phyloP scores from a whole-genome alignment of 2,329 filamentous ascomycete species.

The Talaromyces funiculosus region DNA sequence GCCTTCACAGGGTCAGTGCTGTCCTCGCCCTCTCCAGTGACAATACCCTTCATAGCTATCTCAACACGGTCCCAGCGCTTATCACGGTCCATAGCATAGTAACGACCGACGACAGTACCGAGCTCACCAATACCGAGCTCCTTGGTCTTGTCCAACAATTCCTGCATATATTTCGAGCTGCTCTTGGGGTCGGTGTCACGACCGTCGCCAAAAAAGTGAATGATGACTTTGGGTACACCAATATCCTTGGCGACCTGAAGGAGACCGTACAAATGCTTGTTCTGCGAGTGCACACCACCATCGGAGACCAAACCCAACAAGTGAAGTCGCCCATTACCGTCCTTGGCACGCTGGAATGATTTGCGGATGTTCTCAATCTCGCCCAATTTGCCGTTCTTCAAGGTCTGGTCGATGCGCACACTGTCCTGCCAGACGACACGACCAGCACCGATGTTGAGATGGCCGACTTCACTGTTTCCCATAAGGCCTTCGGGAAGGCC shows the following conservation, averaged over 20 bases:
- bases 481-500: conserved; percentile 94
- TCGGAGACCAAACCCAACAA: conserved; percentile 88
- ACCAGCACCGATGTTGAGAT: conserved; percentile 96
- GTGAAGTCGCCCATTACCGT: conserved; percentile 86
- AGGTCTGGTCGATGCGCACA: conserved; percentile 88
- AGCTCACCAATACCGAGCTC: conserved; percentile 83
- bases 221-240: conserved; percentile 83
- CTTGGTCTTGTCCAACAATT: conserved; percentile 72
- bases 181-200: conserved; percentile 98
- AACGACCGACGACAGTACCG: conserved; percentile 87
- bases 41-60: conserved; percentile 78
- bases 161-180: conserved; percentile 77
- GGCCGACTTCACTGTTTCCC: conserved; percentile 98
- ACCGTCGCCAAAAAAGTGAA: conserved; percentile 98
- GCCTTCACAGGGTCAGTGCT: conserved; percentile 78
- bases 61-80: conserved; percentile 98
- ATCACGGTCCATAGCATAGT: conserved; percentile 99
- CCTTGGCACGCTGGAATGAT: conserved; percentile 72
- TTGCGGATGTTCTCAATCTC: conserved; percentile 71
- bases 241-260: conserved; percentile 86
- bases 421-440: conserved; percentile 98
- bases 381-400: conserved; percentile 77
- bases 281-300: conserved; percentile 94
- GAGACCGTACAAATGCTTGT: conserved; percentile 82
- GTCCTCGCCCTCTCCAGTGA: conserved; percentile 80